Percentiles rank a stretch among this genome's conserved stretches.
Conservation (phyloP, 2,329 filamentous ascomycete species). For the Aspergillus quadricinctus region DNA sequence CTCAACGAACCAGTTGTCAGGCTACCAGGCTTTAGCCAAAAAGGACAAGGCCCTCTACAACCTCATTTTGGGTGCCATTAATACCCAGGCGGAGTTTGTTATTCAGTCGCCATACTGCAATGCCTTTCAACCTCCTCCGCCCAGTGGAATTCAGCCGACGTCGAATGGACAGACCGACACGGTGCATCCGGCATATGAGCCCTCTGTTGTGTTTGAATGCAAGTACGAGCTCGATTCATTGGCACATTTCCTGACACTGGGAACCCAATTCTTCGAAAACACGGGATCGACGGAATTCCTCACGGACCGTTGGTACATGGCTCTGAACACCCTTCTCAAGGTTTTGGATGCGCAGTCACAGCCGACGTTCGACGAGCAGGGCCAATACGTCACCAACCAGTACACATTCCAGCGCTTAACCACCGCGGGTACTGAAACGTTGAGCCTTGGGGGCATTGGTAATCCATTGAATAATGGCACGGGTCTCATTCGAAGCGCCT, state of each 20-base stretch:
- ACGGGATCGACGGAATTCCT: slow-evolving; percentile 76
- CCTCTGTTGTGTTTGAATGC: slow-evolving; percentile 86
- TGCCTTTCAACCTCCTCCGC: slow-evolving; percentile 90
- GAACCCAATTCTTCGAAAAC: slow-evolving; percentile 79
- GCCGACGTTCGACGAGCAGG: slow-evolving; percentile 73
- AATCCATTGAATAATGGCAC: slow-evolving; percentile 85
- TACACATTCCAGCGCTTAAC: slow-evolving; percentile 87
- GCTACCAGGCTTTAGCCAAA: slow-evolving; percentile 80
- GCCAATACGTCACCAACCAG: slow-evolving; percentile 62
- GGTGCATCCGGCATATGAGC: slow-evolving; percentile 85
- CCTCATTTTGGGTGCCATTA: slow-evolving; percentile 87
- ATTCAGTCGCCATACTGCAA: slow-evolving; percentile 97
- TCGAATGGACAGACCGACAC: slow-evolving; percentile 76
- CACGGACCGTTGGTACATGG: slow-evolving; percentile 70
- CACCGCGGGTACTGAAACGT: slow-evolving; percentile 80
- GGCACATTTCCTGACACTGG: slow-evolving; percentile 80
- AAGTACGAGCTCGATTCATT: slow-evolving; percentile 98
- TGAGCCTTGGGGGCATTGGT: slow-evolving; percentile 76
- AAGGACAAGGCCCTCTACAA: slow-evolving; percentile 73
- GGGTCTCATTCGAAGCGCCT: slow-evolving; percentile 82
- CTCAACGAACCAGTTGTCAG: slow-evolving; percentile 86
- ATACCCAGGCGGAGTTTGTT: slow-evolving; percentile 92
- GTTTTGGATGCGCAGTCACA: slow-evolving; percentile 75
- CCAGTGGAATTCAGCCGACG: slow-evolving; percentile 67
- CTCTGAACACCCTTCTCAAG: slow-evolving; percentile 67